A percentile compares a stretch with the other conserved stretches of the same genome.
Conservation (phyloP, 1,284 basidiomycete species). For the Puccinia novopanici region DNA sequence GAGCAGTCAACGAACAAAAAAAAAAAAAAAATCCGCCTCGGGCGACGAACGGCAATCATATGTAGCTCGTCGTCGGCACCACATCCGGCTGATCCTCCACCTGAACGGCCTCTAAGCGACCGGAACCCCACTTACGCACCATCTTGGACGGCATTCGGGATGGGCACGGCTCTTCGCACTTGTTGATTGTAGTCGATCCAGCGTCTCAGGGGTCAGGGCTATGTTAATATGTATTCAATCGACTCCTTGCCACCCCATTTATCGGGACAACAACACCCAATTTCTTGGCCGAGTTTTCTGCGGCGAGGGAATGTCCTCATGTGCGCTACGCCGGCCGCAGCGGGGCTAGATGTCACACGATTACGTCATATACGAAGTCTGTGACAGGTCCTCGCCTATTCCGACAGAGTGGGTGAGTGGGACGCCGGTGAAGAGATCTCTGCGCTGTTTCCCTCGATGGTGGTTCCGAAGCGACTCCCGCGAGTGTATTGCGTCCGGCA, state of each 20-base stretch:
- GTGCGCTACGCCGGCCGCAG: too few relatives aligned
- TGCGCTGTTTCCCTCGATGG: neutral
- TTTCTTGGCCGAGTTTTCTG: too few relatives aligned
- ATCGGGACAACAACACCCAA: too few relatives aligned
- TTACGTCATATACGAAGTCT: neutral
- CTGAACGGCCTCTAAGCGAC: neutral
- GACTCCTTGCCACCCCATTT: too few relatives aligned
- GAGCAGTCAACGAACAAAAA: too few relatives aligned
- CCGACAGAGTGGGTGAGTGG: neutral
- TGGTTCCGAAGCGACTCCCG: constrained; percentile 27
- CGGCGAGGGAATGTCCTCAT: too few relatives aligned
- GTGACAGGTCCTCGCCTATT: neutral
- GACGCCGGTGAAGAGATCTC: neutral
- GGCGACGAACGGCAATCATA: too few relatives aligned
- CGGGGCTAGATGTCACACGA: neutral
- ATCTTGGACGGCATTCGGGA: neutral
- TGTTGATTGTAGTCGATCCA: neutral
- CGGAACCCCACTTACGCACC: neutral
- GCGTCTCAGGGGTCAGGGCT: neutral
- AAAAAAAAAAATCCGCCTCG: neutral
- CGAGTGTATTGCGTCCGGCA: constrained; percentile 41
- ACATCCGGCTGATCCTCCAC: neutral
- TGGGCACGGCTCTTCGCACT: neutral
- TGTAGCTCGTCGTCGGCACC: neutral
- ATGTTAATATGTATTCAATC: too few relatives aligned